Base-by-base conservation (phyloP, 208 protist species). In the Ichthyophonus hoferi region DNA sequence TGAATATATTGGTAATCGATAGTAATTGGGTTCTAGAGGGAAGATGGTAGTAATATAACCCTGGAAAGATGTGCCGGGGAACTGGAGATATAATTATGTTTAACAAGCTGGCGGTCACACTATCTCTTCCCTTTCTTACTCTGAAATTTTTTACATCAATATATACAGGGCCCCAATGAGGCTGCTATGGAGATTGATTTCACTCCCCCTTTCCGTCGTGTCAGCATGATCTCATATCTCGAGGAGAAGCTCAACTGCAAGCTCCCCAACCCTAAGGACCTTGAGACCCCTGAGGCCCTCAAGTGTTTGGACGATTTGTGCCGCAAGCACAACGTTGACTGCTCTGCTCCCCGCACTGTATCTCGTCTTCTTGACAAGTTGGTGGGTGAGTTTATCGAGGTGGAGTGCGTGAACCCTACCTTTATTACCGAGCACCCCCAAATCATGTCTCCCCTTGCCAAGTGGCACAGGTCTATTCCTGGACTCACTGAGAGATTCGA, bases 401-500 rank as follows among this genome's bases (percentile, higher is more conserved):
- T 88, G 31, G 92, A 98, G 89, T 98, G 97, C 94, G 93, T 97
- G 85, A 97, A 99, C 83, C 99, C 99, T 38, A 98, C 98, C 34
- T 99, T 99, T 95, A 97, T 99, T 85, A 97, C 94, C 89, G 97
- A 99, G 90, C 98, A 99, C 92, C 99, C 99, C 24, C 94, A 96
- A 79, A 95, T 99, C 79, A 99, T 99, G 98, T 98, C 95, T 40
- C 99, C 99, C 17, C 95, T 99, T 0, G 98, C 99, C 40, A 99
- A 99, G 96, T 99, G 97, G 96, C 97, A 99, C 90, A 95, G 97
- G 79, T 88, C 94, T 14, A 94, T 97, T 58, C 88, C 93, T 42
- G 96, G 96, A 43, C 92, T 99, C 1, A 99, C 98, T 1, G 98
- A 99, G 94, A 94, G 99, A 42, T 99, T 99, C 88, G 99, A 99